Evolutionary conservation across 805 yeast genomes (phyloP).

Genomic region (Candida boleticola): DNA sequence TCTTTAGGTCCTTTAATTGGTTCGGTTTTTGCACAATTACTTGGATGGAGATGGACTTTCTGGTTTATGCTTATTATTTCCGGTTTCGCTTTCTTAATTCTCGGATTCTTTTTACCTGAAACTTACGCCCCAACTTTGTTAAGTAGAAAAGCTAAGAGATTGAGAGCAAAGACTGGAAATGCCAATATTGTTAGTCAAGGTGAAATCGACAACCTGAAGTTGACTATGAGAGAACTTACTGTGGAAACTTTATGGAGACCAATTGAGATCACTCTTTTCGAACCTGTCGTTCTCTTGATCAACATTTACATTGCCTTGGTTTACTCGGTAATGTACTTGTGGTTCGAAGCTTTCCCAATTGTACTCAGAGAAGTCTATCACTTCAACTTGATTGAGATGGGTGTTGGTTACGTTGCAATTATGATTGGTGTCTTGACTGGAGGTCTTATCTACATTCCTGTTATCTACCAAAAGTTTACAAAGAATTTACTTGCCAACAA

Average conservation of each 20-base stretch:
- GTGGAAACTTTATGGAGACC: no score
- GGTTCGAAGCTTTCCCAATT: constrained; percentile 63
- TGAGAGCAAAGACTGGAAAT: constrained; percentile 51
- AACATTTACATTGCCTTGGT: constrained; percentile 50
- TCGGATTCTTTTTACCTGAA: constrained; percentile 47
- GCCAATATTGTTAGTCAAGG: no score
- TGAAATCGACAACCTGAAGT: constrained; percentile 24
- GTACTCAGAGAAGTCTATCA: constrained; percentile 45
- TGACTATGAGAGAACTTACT: constrained; percentile 20
- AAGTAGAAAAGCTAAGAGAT: constrained; percentile 45
- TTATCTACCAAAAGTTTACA: constrained; percentile 23
- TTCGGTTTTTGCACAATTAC: constrained; percentile 43
- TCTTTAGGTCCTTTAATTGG: no score
- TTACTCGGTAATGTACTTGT: constrained; percentile 53
- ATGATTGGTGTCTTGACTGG: constrained; percentile 46
- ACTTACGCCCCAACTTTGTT: constrained; percentile 45
- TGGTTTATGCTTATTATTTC: constrained; percentile 47
- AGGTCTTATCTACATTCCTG: constrained; percentile 24
- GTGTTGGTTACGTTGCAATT: constrained; percentile 46
- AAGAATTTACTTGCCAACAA: constrained; percentile 19
- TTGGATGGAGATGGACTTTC: constrained; percentile 53
- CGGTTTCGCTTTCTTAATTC: constrained; percentile 33
- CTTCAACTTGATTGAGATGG: no score
- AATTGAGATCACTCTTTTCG: constrained; percentile 44
- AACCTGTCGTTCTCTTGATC: constrained; percentile 57